These are phyloP conservation scores for Xylaria sp. DNA, from an alignment of 2,329 filamentous ascomycete species.

Conservation along the genomic window DNA sequence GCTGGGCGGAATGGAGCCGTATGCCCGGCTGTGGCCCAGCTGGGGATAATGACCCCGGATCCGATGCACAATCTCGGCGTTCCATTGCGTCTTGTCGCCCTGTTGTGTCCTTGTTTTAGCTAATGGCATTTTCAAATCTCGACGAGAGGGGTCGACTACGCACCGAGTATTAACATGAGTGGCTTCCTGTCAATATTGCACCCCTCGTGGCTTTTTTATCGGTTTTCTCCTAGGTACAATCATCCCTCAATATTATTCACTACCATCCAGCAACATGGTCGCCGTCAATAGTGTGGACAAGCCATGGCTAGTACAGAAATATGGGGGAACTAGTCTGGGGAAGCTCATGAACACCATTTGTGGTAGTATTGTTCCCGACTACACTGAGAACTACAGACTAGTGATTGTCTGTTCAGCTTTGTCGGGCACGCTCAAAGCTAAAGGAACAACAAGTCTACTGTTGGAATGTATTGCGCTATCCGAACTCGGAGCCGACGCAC, in stretches of 20 bases:
- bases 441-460: slow-evolving; percentile 58
- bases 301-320: slow-evolving; percentile 65
- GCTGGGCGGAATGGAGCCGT: background rate
- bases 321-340: slow-evolving; percentile 64
- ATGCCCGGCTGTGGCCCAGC: background rate
- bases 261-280: slow-evolving; percentile 21
- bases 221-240: background rate
- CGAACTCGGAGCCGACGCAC: slow-evolving; percentile 28
- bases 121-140: background rate
- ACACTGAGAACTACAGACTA: slow-evolving; percentile 51
- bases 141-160: slow-evolving; percentile 4
- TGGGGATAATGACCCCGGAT: slow-evolving; percentile 4
- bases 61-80: slow-evolving; percentile 5
- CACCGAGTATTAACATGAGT: slow-evolving; percentile 16
- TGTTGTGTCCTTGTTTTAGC: background rate
- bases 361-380: slow-evolving; percentile 38
- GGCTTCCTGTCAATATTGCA: slow-evolving; percentile 6
- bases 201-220: background rate
- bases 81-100: slow-evolving; percentile 16
- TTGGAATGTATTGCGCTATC: slow-evolving; percentile 42
- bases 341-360: slow-evolving; percentile 60
- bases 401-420: slow-evolving; percentile 63
- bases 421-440: slow-evolving; percentile 58
- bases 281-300: slow-evolving; percentile 27
- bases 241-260: background rate